Conservation (phyloP, 139 green algal genomes). For the Micromonas pusilla region DNA sequence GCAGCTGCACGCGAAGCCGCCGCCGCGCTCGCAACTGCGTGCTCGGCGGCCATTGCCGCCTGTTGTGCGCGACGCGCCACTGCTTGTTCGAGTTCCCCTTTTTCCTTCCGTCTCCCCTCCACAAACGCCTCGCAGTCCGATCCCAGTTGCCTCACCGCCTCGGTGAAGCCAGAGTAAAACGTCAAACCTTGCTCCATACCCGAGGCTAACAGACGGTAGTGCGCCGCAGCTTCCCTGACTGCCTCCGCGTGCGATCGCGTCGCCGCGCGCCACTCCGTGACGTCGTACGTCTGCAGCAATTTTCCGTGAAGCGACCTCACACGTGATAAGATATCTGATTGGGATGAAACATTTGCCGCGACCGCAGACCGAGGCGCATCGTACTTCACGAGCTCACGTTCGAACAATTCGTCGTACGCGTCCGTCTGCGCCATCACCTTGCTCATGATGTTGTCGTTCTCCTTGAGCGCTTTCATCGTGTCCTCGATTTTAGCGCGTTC, state of each 20-base stretch:
- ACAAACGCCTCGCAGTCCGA: background rate
- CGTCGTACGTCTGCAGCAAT: constrained; percentile 16
- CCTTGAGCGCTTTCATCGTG: background rate
- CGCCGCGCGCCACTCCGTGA: background rate
- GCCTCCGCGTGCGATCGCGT: background rate
- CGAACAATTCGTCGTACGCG: constrained; percentile 1
- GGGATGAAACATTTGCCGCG: background rate
- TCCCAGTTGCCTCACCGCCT: background rate
- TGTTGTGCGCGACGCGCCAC: background rate
- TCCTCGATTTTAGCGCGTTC: constrained; percentile 19
- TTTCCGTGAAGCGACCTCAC: background rate
- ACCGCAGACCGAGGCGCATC: background rate
- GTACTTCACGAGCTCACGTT: constrained; percentile 5
- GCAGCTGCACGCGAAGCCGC: background rate
- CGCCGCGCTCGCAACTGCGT: background rate
- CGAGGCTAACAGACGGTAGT: background rate
- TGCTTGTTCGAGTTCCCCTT: background rate
- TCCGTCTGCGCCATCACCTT: constrained; percentile 13
- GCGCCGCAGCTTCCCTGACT: background rate
- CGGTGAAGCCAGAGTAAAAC: constrained; percentile 10
- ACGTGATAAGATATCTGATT: background rate
- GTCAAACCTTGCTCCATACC: constrained; percentile 14
- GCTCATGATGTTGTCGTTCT: constrained; percentile 7
- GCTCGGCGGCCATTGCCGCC: background rate
- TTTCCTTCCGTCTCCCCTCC: background rate